Conservation (phyloP, 495 filamentous ascomycete species). For the Lepraria neglecta region DNA sequence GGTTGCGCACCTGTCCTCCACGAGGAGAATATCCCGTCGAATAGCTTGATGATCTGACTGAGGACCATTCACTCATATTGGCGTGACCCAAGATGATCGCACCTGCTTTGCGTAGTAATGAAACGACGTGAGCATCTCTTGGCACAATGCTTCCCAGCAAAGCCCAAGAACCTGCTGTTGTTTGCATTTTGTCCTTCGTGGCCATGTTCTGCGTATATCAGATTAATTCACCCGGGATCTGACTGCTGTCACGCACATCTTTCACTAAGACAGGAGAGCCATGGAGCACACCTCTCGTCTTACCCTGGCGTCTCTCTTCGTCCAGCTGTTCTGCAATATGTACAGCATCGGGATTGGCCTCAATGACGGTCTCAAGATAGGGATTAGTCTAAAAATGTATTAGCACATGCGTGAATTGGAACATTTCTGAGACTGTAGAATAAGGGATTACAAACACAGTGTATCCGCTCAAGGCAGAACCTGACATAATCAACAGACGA, state of each 20-base stretch:
- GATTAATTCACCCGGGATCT: neutral
- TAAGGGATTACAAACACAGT: conserved; percentile 7
- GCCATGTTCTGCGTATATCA: conserved; percentile 44
- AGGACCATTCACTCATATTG: conserved; percentile 39
- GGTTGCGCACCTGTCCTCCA: conserved; percentile 35
- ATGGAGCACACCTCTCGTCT: conserved; percentile 44
- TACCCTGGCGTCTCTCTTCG: conserved; percentile 37
- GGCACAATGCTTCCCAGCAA: conserved; percentile 29
- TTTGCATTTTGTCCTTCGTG: conserved; percentile 53
- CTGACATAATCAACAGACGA: conserved; percentile 23
- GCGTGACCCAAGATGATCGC: conserved; percentile 42
- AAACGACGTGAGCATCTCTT: conserved; percentile 31
- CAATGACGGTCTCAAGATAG: conserved; percentile 38
- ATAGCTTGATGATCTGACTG: conserved; percentile 30
- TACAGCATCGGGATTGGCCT: conserved; percentile 46
- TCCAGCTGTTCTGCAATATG: conserved; percentile 41
- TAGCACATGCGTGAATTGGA: neutral
- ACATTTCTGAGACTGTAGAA: neutral
- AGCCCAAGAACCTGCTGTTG: conserved; percentile 41
- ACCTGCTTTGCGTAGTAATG: conserved; percentile 36
- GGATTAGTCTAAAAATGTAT: conserved; percentile 11
- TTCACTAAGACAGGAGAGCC: conserved; percentile 58
- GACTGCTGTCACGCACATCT: conserved; percentile 29
- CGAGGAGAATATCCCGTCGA: conserved; percentile 39
- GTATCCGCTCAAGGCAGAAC: conserved; percentile 25